Base-by-base conservation (phyloP, 2,329 filamentous ascomycete species). In the Tolypocladium guangdongense region DNA sequence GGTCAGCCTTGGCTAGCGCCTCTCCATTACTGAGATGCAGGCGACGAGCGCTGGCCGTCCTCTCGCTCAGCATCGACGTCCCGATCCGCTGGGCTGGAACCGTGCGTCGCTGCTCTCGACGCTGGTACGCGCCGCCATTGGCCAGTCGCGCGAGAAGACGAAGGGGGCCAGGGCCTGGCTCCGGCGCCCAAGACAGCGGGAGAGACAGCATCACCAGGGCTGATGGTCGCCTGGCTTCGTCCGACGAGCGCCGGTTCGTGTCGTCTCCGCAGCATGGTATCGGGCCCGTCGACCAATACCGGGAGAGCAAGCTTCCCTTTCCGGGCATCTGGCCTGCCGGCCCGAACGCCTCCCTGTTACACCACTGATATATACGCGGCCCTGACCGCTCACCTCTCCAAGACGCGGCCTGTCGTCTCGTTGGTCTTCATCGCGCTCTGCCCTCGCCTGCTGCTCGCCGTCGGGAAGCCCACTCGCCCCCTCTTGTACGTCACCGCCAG, bases 21-120 rank as follows among this genome's bases (percentile, higher is more conserved):
- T 24, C 10, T 37, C 20, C 12, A n/a, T n/a, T n/a, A n/a, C n/a
- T n/a, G n/a, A n/a, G n/a, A n/a, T n/a, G n/a, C n/a, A n/a, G n/a
- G n/a, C n/a, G n/a, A n/a, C n/a, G n/a, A n/a, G n/a, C n/a, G n/a
- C n/a, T n/a, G n/a, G n/a, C 47, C 50, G 14, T 22, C 20, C n/a
- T 18, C 47, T 18, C 20, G 16, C 32, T 27, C 36, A 27, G 33
- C 20, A 14, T 20, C 24, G 32, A 8, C 22, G 49, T 43, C 37
- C 51, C 51, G 51, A 32, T 35, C 51, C 51, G 39, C 41, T n/a
- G 45, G 45, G 46, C 37, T 53, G 51, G 46, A 27, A 48, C 41
- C 24, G 24, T n/a, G 41, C 43, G 43, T 8, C 27, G 43, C 27
- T 46, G 43, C 18, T 46, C 43, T 46, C 16, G 27, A 20, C 30